A percentile compares a stretch with the other conserved stretches of the same genome.
Conservation (phyloP, 2,329 filamentous ascomycete species). For the Trichoderma koningii region DNA sequence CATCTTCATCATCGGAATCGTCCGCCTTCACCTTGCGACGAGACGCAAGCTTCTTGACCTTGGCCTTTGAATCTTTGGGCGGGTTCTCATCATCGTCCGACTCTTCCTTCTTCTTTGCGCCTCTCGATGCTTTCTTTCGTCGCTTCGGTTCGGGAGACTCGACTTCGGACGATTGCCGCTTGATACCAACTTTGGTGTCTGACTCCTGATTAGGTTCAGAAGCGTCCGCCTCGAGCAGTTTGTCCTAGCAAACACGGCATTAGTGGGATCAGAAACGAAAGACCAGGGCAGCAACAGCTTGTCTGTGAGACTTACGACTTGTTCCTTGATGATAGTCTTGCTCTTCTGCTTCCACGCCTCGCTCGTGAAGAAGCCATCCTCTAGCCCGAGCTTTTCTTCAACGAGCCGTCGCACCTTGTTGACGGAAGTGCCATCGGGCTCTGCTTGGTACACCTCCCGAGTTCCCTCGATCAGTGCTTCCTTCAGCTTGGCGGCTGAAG, state of each 20-base stretch:
- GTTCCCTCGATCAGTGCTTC: conserved; percentile 51
- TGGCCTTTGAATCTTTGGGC: conserved; percentile 32
- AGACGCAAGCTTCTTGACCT: conserved; percentile 25
- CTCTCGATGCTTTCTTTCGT: conserved; percentile 41
- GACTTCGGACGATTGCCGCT: conserved; percentile 41
- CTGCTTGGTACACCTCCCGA: conserved; percentile 47
- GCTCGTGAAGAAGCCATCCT: conserved; percentile 53
- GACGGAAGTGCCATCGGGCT: conserved; percentile 54
- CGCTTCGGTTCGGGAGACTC: conserved; percentile 43
- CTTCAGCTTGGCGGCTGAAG: conserved; percentile 47
- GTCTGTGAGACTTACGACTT: conserved; percentile 50
- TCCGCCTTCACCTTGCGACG: conserved; percentile 28
- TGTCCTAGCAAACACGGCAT: conserved; percentile 35
- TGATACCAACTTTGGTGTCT: conserved; percentile 36
- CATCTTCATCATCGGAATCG: conserved; percentile 26
- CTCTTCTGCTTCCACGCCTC: conserved; percentile 60
- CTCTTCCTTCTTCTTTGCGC: conserved; percentile 40
- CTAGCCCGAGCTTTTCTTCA: conserved; percentile 52
- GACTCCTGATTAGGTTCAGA: conserved; percentile 35
- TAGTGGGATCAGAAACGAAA: conserved; percentile 11
- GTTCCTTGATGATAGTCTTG: conserved; percentile 57
- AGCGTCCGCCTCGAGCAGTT: conserved; percentile 40
- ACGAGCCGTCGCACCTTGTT: conserved; percentile 58
- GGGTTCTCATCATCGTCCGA: conserved; percentile 30
- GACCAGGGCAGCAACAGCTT: not conserved